Evolutionary conservation across 805 yeast species (phyloP).

Genomic region (Saccharomycodes ludwigii): DNA sequence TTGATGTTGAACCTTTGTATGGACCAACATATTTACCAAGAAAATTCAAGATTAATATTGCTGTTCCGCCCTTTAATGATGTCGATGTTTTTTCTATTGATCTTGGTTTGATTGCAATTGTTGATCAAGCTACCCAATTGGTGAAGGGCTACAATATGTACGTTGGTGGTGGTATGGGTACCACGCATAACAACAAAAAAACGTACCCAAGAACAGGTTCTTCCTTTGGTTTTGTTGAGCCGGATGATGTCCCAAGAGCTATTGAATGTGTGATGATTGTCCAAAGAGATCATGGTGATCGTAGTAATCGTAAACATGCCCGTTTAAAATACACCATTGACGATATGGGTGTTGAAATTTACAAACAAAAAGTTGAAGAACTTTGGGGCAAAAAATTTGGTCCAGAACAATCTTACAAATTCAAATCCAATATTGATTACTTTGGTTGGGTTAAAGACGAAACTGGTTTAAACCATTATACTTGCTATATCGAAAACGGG

Average conservation of each 20-base stretch:
- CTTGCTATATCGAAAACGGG: constrained; percentile 91
- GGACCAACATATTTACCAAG: constrained; percentile 84
- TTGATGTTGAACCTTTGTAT: constrained; percentile 76
- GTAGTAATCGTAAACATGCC: constrained; percentile 94
- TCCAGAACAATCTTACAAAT: constrained; percentile 58
- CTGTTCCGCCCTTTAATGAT: constrained; percentile 93
- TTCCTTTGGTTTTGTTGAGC: constrained; percentile 60
- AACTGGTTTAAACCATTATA: constrained; percentile 74
- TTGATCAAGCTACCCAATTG: constrained; percentile 44
- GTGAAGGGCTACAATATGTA: constrained; percentile 75
- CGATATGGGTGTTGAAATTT: constrained; percentile 80
- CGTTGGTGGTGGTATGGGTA: constrained; percentile 99
- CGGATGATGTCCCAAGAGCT: constrained; percentile 58
- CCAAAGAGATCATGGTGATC: constrained; percentile 91
- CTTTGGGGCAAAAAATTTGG: constrained; percentile 65
- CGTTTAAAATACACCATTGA: constrained; percentile 94
- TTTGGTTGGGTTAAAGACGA: constrained; percentile 93
- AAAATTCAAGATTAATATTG: constrained; percentile 87
- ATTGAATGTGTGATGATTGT: constrained; percentile 89
- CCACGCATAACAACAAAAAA: constrained; percentile 92
- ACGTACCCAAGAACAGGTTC: constrained; percentile 95
- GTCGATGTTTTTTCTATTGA: constrained; percentile 96
- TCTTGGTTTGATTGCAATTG: constrained; percentile 82
- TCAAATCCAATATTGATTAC: constrained; percentile 78
- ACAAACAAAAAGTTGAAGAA: constrained; percentile 72